Evolutionary conservation across 331 rosid genomes (phyloP), one percentile per base, ranked within the genome.

Genomic region (Malus hybrid): DNA sequence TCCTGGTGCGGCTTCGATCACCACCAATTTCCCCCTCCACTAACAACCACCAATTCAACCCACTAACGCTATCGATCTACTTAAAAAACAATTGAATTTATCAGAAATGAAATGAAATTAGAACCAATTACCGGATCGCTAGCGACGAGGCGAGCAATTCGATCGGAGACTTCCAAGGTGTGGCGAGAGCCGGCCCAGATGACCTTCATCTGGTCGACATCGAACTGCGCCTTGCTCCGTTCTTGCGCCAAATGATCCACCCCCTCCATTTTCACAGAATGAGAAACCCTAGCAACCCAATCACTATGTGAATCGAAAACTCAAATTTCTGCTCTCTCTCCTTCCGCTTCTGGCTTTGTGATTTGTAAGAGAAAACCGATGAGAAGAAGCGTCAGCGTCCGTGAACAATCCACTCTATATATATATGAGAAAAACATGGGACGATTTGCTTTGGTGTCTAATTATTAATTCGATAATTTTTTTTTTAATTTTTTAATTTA

Each of bases 171-270:
- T n/a, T 95, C 85, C 20, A 85, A 79, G 2, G 78, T 82, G 8
- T 90, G 82, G 77, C 82, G 97, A 67, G 99, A 92, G 77, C 97
- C 97, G 1, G 93, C 96, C 99, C 99, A 95, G 46, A 92, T 86
- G 86, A 95, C 81, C 79, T 92, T 95, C 97, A 95, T 89, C 54
- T 89, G 87, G 19, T 84, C 89, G 1, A 90, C 96, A 82, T 92
- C 97, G 80, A 95, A 95, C 74, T 81, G 85, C 3, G 97, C 87
- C 77, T 64, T 90, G 86, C 79, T 84, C 80, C 99, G 84, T 85
- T 95, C 99, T 31, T 73, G 65, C 31, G 92, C 89, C 74, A 95
- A 83, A 79, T 89, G 83, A 83, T 95, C 99, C 61, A 90, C 92
- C 16, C 90, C 91, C 83, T 73, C 87, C 91, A 87, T 87, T 63